Evolutionary conservation across 2,329 filamentous ascomycete genomes (phyloP).

Genomic region (Diaporthe longicolla): DNA sequence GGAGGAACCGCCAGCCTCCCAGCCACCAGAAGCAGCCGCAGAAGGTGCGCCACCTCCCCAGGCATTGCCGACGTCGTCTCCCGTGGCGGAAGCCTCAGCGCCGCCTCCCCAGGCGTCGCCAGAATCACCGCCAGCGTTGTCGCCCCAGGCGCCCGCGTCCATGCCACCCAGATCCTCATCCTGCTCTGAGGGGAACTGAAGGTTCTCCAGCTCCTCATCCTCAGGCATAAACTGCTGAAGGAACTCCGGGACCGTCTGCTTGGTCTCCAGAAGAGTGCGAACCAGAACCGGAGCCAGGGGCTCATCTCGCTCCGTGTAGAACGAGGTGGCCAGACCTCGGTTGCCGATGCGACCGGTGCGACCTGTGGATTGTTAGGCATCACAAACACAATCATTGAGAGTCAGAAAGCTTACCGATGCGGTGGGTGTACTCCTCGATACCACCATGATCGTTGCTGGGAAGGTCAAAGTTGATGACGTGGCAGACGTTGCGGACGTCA

Average conservation of each 20-base stretch:
- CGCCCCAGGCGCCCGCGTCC: constrained; percentile 44
- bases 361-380: constrained; percentile 63
- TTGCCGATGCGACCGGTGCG: constrained; percentile 96
- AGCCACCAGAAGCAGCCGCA: constrained; percentile 20
- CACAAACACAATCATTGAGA: neutral
- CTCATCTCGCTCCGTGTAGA: constrained; percentile 85
- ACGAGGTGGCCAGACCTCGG: constrained; percentile 86
- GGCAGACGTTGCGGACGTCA: constrained; percentile 87
- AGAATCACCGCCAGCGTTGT: constrained; percentile 46
- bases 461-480: constrained; percentile 95
- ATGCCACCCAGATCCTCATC: constrained; percentile 37
- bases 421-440: constrained; percentile 93
- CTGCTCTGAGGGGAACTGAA: constrained; percentile 68
- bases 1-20: constrained; percentile 15
- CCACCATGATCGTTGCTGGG: constrained; percentile 83
- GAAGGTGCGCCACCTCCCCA: constrained; percentile 7
- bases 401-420: constrained; percentile 77
- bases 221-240: constrained; percentile 75
- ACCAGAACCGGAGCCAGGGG: constrained; percentile 81
- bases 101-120: constrained; percentile 34
- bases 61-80: neutral
- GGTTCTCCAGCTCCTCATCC: constrained; percentile 59
- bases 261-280: constrained; percentile 84
- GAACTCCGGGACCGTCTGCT: constrained; percentile 87
- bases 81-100: neutral